Evolutionary conservation across 2,329 filamentous ascomycete genomes (phyloP), one percentile per base, ranked within the genome.

Genomic region (Nannizzia gypsea): DNA sequence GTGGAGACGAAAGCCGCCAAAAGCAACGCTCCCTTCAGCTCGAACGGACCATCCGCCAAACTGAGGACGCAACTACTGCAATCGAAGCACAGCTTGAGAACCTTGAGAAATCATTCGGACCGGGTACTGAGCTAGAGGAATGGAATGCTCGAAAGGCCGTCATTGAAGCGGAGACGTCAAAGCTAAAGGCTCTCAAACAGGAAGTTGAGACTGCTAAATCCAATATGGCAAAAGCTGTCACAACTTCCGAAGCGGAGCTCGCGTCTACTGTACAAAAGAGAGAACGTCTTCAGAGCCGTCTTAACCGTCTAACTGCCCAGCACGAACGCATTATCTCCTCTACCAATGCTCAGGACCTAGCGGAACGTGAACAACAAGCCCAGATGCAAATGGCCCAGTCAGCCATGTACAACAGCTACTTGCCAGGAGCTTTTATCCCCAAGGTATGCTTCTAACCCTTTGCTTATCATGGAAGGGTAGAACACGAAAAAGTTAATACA

Each of bases 1-100:
- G 80, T 63, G 81, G 80, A 58, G 80, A 80, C 65, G 83, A 86
- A 67, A 83, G 84, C 65, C 77, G 81, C 63, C 82, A 84, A 70
- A 80, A 80, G 64, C 82, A 84, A 67, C 80, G 83, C 63, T 79
- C 81, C 40, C 73, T 82, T 63, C 83, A 86, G 66, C 76, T 85
- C 62, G 81, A 80, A 63, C 81, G 84, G 65, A 83, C 80, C 64
- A 83, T 84, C 64, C 78, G 78, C 59, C 83, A 85, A 70, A 83
- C 83, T 3, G 83, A 86, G 65, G 83, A 85, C 66, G 80, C 81
- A 28, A 80, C 80, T n/a, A 75, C 75, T 36, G 77, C 77, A 40
- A 73, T 85, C 38, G 76, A 80, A 60, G 68, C 69, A 56, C 79
- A 84, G 66, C 76, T 83, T 15, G 80, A 81, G 60, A 76, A 71